Base-by-base conservation (phyloP, 768 basidiomycete species). In the Sutorius australiensis region DNA sequence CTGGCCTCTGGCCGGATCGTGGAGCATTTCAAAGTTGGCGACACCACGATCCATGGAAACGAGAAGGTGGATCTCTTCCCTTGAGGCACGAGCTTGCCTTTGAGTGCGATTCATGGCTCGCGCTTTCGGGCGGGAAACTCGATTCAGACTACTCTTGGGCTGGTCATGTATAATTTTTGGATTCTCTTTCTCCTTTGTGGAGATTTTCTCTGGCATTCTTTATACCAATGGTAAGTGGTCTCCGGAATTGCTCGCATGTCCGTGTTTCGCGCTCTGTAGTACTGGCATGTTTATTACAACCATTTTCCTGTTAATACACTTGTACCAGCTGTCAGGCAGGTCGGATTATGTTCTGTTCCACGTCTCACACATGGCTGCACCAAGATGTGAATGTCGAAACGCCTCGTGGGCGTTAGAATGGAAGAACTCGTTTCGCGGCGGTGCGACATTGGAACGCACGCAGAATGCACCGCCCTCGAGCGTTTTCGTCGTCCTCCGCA, bases 51-150 rank as follows among this genome's bases (percentile, higher is more conserved):
- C 55, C 31, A 24, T 56, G 64, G 57, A 54, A 45, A 66, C 36
- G 61, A 59, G 57, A 57, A 50, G 59, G 52, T 48, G 60, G 40
- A 3, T 10, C 27, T 12, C 34, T 3, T 32, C 10, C 17, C 5
- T 37, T 51, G 37, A 24, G 39, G 37, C 5, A 1, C 5, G 24
- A 24, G 3, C 34, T 60, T 54, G 55, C 54, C 54, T 56, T 62
- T 65, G 51, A 67, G 61, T 58, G 53, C 57, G 38, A 50, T 62
- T 65, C 53, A 65, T 54, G 62, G 65, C 58, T 46, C 57, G 17
- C 53, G 57, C 44, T 40, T 37, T 39, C n/a, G 16, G 8, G 34
- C 34, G 34, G 14, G 16, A 36, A 36, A 36, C 16, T n/a, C 16
- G 34, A 62, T 54, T 67, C 65, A 56, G 65, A 56, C 61, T 57